A percentile compares a stretch with the other conserved stretches of the same genome.
phyloP scores from a whole-genome alignment of 495 filamentous ascomycete species.

The Clavariopsis aquatica region DNA sequence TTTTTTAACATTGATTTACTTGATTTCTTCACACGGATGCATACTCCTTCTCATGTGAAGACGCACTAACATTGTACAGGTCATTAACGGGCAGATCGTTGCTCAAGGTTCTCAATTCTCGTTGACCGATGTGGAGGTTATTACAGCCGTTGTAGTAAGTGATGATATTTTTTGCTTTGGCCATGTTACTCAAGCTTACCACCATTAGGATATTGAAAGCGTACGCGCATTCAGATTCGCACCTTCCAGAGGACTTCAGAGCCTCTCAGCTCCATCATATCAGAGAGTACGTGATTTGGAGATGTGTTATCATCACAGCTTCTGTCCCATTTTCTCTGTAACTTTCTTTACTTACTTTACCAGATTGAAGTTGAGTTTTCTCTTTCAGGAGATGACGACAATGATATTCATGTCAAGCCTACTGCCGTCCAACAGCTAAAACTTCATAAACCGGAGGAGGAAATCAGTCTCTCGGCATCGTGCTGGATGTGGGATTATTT shows the following conservation, averaged over 20 bases:
- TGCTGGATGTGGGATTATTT: constrained; percentile 87
- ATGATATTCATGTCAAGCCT: constrained; percentile 40
- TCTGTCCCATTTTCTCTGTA: no score
- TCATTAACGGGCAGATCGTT: constrained; percentile 71
- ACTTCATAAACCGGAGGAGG: constrained; percentile 69
- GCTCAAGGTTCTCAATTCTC: constrained; percentile 74
- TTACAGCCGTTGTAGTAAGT: constrained; percentile 65
- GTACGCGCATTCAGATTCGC: constrained; percentile 59
- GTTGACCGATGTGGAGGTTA: constrained; percentile 79
- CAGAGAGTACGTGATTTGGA: no score
- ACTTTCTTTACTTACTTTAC: no score
- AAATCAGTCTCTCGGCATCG: constrained; percentile 69
- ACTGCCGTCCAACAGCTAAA: constrained; percentile 45
- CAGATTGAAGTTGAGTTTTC: constrained; percentile 50
- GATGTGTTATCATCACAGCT: no score
- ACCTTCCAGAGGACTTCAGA: constrained; percentile 60
- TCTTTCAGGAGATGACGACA: constrained; percentile 42
- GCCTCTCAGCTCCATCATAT: constrained; percentile 47
- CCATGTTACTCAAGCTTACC: no score
- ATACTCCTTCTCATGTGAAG: no score
- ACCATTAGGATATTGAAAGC: constrained; percentile 65
- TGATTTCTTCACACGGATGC: no score
- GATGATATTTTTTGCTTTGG: no score
- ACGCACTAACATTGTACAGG: no score
- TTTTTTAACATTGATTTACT: no score